These are phyloP conservation scores for Pythium biforme DNA, from an alignment of 352 stramenopile species.

Conservation along the genomic window DNA sequence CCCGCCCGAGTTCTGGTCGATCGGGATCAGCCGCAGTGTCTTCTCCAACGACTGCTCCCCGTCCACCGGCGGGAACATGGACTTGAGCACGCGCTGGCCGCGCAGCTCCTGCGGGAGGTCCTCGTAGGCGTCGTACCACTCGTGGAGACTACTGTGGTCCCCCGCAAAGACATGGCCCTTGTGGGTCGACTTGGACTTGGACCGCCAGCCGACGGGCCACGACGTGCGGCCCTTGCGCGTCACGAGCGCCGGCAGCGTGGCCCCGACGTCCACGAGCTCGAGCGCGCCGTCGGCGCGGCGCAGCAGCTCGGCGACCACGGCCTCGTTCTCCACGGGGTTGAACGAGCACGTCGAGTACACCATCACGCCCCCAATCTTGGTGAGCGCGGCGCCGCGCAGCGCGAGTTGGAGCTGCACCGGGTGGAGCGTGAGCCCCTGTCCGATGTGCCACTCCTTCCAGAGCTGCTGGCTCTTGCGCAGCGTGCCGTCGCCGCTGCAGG, in stretches of 20 bases:
- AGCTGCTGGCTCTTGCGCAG: conserved; percentile 96
- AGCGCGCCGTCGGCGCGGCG: conserved; percentile 81
- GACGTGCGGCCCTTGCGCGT: conserved; percentile 47
- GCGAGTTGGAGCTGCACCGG: conserved; percentile 93
- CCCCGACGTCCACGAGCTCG: conserved; percentile 87
- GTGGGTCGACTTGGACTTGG: conserved; percentile 83
- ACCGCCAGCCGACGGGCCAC: conserved; percentile 84
- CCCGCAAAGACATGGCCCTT: conserved; percentile 74
- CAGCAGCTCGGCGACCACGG: conserved; percentile 95
- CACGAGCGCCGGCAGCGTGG: conserved; percentile 54
- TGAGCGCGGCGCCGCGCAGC: conserved; percentile 84
- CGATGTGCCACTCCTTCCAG: conserved; percentile 94
- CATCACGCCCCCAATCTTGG: conserved; percentile 91
- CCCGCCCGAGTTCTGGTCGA: conserved; percentile 97
- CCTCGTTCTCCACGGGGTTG: conserved; percentile 99
- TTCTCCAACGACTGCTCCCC: conserved; percentile 65
- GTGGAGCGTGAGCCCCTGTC: conserved; percentile 91
- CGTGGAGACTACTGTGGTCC: conserved; percentile 36
- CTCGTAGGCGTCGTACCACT: conserved; percentile 76
- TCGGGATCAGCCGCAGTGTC: conserved; percentile 95
- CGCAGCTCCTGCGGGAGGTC: conserved; percentile 57
- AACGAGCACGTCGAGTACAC: conserved; percentile 98
- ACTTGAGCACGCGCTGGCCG: conserved; percentile 59
- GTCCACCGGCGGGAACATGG: conserved; percentile 83
- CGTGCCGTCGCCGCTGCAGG: conserved; percentile 98